These are phyloP conservation scores for Multifurca ochricompacta DNA, from an alignment of 768 basidiomycete species.

Conservation along the genomic window DNA sequence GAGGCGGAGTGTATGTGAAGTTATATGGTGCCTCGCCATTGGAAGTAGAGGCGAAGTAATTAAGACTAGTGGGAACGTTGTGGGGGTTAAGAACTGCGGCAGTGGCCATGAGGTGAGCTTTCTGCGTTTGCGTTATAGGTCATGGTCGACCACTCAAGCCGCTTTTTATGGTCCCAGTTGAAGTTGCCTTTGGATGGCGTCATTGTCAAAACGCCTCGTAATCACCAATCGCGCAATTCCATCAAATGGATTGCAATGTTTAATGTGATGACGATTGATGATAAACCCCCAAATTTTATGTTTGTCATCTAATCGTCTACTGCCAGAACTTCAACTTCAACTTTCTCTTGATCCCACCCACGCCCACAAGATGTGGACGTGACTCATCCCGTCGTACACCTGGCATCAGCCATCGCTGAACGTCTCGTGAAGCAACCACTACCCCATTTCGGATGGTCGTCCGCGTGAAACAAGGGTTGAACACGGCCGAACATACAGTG, in stretches of 20 bases:
- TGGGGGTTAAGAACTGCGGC: constrained; percentile 26
- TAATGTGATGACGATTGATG: no score
- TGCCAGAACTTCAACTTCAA: no score
- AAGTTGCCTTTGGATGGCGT: no score
- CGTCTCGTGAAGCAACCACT: constrained; percentile 35
- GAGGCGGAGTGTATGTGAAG: constrained; percentile 28
- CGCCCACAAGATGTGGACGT: not conserved
- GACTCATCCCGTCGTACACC: not conserved
- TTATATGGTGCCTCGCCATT: constrained; percentile 30
- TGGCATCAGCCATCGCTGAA: constrained; percentile 27
- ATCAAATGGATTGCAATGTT: no score
- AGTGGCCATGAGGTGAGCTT: constrained; percentile 6
- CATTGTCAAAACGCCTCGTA: no score
- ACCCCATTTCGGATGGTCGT: constrained; percentile 43
- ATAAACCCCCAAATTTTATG: no score
- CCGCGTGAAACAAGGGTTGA: constrained; percentile 43
- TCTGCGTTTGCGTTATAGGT: no score
- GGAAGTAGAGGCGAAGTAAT: constrained; percentile 28
- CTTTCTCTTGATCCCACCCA: no score
- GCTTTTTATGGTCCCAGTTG: not conserved
- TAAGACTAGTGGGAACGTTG: constrained; percentile 33
- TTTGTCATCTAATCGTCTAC: no score
- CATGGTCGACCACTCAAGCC: no score
- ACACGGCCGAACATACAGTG: constrained; percentile 38
- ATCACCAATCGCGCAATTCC: no score